Percentiles rank a stretch among this genome's conserved stretches.
phyloP scores from a whole-genome alignment of 352 stramenopile genomes.

The Pythium phragmitis region DNA sequence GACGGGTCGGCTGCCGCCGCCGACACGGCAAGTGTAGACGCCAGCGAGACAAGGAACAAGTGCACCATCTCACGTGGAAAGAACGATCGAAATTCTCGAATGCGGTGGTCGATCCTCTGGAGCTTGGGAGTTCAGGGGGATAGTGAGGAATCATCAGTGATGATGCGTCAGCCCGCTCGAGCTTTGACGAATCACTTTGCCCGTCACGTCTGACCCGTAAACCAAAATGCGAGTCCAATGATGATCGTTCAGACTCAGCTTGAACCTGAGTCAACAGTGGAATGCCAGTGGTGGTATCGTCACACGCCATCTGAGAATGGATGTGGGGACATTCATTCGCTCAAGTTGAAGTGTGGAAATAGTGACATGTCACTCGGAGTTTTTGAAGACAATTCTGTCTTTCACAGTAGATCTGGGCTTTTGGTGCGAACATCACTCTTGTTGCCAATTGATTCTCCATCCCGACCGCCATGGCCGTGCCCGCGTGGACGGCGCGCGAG shows the following conservation, averaged over 20 bases:
- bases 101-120: neutral
- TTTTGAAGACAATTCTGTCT: conserved; percentile 7
- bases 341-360: conserved; percentile 10
- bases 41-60: neutral
- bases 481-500: conserved; percentile 52
- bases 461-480: conserved; percentile 24
- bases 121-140: neutral
- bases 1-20: conserved; percentile 1
- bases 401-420: neutral
- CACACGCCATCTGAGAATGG: no score
- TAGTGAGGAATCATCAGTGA: neutral
- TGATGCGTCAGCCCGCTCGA: neutral
- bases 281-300: no score
- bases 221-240: neutral
- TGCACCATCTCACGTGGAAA: neutral
- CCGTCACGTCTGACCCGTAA: neutral
- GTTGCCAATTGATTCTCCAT: neutral
- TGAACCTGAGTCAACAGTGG: neutral
- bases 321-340: no score
- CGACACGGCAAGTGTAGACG: neutral
- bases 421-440: conserved; percentile 18
- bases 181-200: conserved; percentile 7
- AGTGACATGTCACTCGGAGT: conserved; percentile 12
- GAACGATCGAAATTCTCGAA: neutral
- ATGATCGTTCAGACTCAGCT: neutral